Percentiles rank a stretch among this genome's conserved stretches.
These are phyloP conservation scores for Scedosporium minutisporum DNA, from an alignment of 2,329 filamentous ascomycete genomes.

Conservation along the genomic window DNA sequence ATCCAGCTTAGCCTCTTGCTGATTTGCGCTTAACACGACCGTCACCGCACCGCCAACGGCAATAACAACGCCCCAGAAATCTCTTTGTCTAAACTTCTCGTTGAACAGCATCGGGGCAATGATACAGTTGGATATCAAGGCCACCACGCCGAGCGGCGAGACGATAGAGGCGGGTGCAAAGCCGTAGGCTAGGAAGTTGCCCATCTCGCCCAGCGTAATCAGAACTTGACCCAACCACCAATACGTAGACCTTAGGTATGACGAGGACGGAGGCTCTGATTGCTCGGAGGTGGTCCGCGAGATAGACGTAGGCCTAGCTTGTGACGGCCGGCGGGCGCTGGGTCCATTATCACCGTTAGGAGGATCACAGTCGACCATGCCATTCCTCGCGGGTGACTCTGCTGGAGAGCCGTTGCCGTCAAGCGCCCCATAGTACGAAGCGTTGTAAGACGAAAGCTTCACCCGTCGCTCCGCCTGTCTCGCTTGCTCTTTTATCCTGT, in stretches of 20 bases:
- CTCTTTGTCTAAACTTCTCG: conserved; percentile 74
- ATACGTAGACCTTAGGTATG: conserved; percentile 82
- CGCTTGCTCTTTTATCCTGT: conserved; percentile 44
- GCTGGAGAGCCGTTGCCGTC: conserved; percentile 7
- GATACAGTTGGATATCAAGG: conserved; percentile 90
- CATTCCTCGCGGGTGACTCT: background rate
- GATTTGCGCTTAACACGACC: conserved; percentile 83
- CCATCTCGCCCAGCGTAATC: conserved; percentile 86
- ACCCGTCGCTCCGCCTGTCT: conserved; percentile 42
- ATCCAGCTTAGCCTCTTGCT: conserved; percentile 81
- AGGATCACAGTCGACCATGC: background rate
- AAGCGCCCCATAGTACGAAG: background rate
- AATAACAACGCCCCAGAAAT: conserved; percentile 80
- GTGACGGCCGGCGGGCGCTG: background rate
- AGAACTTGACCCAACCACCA: conserved; percentile 94
- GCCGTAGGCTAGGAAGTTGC: conserved; percentile 94
- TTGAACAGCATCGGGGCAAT: conserved; percentile 93
- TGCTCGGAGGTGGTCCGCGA: conserved; percentile 14
- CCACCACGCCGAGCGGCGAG: conserved; percentile 92
- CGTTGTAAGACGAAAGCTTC: background rate
- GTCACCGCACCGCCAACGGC: conserved; percentile 82
- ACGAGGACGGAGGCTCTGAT: conserved; percentile 37
- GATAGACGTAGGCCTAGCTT: conserved; percentile 12
- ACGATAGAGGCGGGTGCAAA: conserved; percentile 97
- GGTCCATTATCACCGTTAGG: background rate